A percentile compares a stretch with the other conserved stretches of the same genome.
Conservation (phyloP, 306 rosid species). For the Mimosa pudica region DNA sequence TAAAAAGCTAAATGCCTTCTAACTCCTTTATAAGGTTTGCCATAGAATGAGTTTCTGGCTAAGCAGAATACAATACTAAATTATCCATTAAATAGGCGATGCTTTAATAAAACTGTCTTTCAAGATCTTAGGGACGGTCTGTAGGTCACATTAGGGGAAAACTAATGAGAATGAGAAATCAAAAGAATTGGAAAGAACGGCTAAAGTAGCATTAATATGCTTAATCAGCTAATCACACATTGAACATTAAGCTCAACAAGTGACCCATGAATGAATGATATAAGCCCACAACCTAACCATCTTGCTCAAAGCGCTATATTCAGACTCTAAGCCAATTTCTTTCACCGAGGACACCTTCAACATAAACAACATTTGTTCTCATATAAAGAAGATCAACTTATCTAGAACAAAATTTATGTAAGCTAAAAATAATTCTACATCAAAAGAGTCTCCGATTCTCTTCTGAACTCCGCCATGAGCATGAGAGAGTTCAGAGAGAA, state of each 20-base stretch:
- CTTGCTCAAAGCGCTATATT: neutral
- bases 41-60: constrained; percentile 14
- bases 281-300: neutral
- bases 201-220: neutral
- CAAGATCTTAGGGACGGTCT: constrained; percentile 6
- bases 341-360: neutral
- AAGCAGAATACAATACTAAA: neutral
- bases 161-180: neutral
- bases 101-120: neutral
- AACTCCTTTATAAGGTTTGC: constrained; percentile 1
- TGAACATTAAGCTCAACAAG: constrained; percentile 15
- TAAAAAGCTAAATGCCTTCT: neutral
- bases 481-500: constrained; percentile 1
- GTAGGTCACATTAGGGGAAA: neutral
- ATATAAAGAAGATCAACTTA: neutral
- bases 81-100: neutral
- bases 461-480: constrained; percentile 6
- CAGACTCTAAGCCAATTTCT: constrained; percentile 10
- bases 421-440: neutral
- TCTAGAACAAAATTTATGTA: neutral
- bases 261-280: neutral
- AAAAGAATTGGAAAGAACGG: neutral
- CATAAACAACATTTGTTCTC: neutral
- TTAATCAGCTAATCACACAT: neutral
- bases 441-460: constrained; percentile 15